Conservation (phyloP, 805 yeast species). For the Pichia heedii region DNA sequence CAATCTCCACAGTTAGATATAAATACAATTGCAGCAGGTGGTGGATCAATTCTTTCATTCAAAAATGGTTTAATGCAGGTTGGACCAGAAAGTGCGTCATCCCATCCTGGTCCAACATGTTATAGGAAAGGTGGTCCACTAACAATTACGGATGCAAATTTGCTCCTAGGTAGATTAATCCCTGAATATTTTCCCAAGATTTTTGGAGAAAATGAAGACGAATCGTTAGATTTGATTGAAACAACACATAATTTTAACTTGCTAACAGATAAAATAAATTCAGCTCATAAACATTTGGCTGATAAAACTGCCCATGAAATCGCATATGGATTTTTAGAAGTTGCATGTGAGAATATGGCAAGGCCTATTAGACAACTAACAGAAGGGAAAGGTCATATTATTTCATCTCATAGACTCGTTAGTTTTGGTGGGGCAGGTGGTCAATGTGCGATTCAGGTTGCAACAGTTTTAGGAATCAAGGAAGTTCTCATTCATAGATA, state of each 20-base stretch:
- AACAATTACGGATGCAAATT: constrained; percentile 79
- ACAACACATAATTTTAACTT: constrained; percentile 42
- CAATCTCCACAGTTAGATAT: constrained; percentile 81
- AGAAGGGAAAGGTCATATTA: constrained; percentile 71
- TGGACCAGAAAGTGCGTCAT: constrained; percentile 82
- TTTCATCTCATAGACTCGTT: constrained; percentile 60
- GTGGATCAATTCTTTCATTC: constrained; percentile 63
- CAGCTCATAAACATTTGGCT: constrained; percentile 32
- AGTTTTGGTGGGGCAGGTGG: constrained; percentile 95
- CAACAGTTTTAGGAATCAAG: constrained; percentile 57
- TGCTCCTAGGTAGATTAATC: constrained; percentile 59
- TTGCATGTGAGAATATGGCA: constrained; percentile 87
- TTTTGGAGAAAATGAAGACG: constrained; percentile 73
- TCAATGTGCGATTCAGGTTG: constrained; percentile 76
- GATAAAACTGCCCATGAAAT: constrained; percentile 52
- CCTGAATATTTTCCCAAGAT: constrained; percentile 74
- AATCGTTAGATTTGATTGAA: constrained; percentile 51
- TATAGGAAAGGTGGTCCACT: constrained; percentile 79
- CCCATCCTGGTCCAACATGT: constrained; percentile 88
- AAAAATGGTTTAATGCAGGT: constrained; percentile 67
- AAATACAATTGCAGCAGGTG: constrained; percentile 80
- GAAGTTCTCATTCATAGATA: constrained; percentile 69
- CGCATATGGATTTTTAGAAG: constrained; percentile 73
- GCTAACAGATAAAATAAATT: constrained; percentile 49
- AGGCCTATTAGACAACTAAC: constrained; percentile 79